Base-by-base conservation (phyloP, 2,329 filamentous ascomycete genomes). In the Aschersonia sp. region DNA sequence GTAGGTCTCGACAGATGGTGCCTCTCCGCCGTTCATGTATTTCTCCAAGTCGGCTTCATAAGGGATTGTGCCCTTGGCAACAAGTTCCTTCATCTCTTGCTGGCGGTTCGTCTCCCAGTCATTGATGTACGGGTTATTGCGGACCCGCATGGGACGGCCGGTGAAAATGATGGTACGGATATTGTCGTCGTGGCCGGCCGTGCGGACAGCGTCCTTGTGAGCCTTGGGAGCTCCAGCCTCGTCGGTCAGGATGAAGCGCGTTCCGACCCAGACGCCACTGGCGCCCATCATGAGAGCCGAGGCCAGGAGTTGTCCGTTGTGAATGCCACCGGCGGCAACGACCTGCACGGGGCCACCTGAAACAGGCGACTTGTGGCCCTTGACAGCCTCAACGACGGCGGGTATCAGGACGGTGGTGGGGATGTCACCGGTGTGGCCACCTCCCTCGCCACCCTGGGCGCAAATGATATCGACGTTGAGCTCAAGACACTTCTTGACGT, bases 151-250 rank as follows among this genome's bases (percentile, higher is more conserved):
- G 38, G 92, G 92, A 50, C 92, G 86, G 48, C 92, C 92, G 49
- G 92, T 98, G 78, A 97, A 98, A 72, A 98, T 98, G 66, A 97
- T 87, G 45, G 92, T 98, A 63, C 88, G 85, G 64, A 97, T 73
- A 61, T 94, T 98, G 70, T 98, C 92, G 68, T 97, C 89, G 65
- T 92, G 95, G 57, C 85, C 80, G 47, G 92, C 80, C 43, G 91
- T 96, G 61, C 81, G 80, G 57, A 98, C 92, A 52, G 91, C 88
- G 63, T 98, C 91, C 73, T 97, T 92, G 76, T 98, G 91, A 44
- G 85, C 79, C 67, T 88, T 83, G 56, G 92, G 87, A 9, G 92
- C 92, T 61, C 92, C 91, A 49, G 92, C 92, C 74, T 98, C 92
- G 56, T 96, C 86, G 48, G 82, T 82, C 51, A 98, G 79, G 56